Evolutionary conservation across 2,329 filamentous ascomycete species (phyloP).

Genomic region (Hymenoscyphus salicellus): DNA sequence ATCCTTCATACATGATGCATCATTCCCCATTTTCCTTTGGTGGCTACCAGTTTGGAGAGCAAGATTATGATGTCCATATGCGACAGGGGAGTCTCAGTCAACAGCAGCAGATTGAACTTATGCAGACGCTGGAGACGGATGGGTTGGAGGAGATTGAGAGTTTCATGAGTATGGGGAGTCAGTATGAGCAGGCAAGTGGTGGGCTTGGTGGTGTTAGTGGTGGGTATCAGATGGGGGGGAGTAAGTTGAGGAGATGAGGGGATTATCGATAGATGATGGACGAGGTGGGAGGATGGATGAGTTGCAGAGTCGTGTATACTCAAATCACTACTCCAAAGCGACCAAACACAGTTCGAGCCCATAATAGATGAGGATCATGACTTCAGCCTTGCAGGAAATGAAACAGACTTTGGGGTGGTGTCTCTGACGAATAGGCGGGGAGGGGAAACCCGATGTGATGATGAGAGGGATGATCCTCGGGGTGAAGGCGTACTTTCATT

Average conservation of each 20-base stretch:
- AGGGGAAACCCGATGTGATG: too few relatives aligned
- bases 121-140: conserved; percentile 73
- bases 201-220: not conserved
- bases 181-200: conserved; percentile 26
- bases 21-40: conserved; percentile 31
- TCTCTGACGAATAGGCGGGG: too few relatives aligned
- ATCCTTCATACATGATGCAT: conserved; percentile 33
- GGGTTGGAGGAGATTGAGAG: conserved; percentile 61
- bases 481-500: not conserved
- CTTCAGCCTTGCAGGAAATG: too few relatives aligned
- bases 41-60: conserved; percentile 38
- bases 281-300: not conserved
- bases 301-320: too few relatives aligned
- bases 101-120: conserved; percentile 77
- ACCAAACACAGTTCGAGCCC: too few relatives aligned
- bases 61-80: conserved; percentile 45
- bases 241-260: not conserved
- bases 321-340: too few relatives aligned
- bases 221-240: not conserved
- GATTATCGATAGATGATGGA: not conserved
- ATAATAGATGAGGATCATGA: too few relatives aligned
- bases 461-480: not conserved
- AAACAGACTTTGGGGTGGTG: too few relatives aligned
- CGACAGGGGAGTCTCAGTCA: conserved; percentile 70
- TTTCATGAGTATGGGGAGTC: conserved; percentile 45